Percentiles rank a stretch among this genome's conserved stretches.
phyloP scores from a whole-genome alignment of 2,329 filamentous ascomycete species.

The Fusarium torreyae region DNA sequence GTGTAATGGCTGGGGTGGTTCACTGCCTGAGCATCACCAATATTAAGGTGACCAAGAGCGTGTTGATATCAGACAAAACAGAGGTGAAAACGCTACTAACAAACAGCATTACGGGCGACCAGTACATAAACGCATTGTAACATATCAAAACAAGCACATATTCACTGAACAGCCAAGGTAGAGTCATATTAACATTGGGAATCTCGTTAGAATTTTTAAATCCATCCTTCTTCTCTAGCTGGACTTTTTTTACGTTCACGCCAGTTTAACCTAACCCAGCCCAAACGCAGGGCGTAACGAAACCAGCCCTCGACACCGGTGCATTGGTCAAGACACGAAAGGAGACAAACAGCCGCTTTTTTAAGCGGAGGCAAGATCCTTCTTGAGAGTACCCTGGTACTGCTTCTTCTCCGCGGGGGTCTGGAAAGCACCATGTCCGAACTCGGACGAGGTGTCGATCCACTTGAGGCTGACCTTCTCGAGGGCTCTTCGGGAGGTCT shows the following conservation, averaged over 20 bases:
- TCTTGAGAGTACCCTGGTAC: slow-evolving; percentile 99
- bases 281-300: slow-evolving; percentile 55
- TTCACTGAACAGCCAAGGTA: slow-evolving; percentile 32
- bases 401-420: slow-evolving; percentile 98
- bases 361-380: slow-evolving; percentile 78
- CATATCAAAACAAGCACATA: background rate
- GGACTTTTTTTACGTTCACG: slow-evolving; percentile 56
- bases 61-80: no score
- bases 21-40: no score
- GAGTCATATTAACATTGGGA: slow-evolving; percentile 53
- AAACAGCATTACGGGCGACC: background rate
- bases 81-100: no score
- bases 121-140: background rate
- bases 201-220: slow-evolving; percentile 55
- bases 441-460: slow-evolving; percentile 99
- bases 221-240: slow-evolving; percentile 55
- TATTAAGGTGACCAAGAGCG: no score
- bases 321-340: slow-evolving; percentile 64
- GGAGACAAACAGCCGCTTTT: slow-evolving; percentile 58
- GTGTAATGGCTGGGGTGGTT: no score
- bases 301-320: slow-evolving; percentile 69
- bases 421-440: slow-evolving; percentile 99
- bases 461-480: slow-evolving; percentile 99
- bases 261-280: slow-evolving; percentile 57
- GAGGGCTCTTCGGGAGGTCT: slow-evolving; percentile 94